Evolutionary conservation across 164 flowering plant species (phyloP).

Genomic region (Vitis cinerea): DNA sequence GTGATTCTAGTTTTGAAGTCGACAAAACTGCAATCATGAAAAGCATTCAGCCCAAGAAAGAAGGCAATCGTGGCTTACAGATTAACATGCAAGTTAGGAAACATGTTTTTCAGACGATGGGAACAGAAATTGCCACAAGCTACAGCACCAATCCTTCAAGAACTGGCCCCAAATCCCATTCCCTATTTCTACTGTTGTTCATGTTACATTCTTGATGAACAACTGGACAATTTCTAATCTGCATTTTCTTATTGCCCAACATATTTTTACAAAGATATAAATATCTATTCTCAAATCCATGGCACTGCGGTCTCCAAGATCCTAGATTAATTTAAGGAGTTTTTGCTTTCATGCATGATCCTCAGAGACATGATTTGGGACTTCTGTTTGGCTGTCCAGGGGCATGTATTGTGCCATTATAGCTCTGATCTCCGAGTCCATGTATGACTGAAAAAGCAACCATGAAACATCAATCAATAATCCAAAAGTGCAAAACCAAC

Average conservation of each 20-base stretch:
- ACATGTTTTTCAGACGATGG: not conserved
- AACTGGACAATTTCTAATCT: slow-evolving; percentile 5
- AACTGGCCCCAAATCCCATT: not conserved
- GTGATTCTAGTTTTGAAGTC: no score
- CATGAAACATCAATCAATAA: not conserved
- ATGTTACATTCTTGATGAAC: slow-evolving; percentile 10
- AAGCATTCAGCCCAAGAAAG: no score
- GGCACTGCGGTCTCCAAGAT: not conserved
- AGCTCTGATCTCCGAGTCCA: slow-evolving; percentile 86
- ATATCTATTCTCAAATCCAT: not conserved
- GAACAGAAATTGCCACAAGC: not conserved
- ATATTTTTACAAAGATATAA: slow-evolving; percentile 3
- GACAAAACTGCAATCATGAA: no score
- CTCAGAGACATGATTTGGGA: slow-evolving; percentile 52
- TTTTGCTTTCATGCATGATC: slow-evolving; percentile 26
- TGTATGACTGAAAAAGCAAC: slow-evolving; percentile 39
- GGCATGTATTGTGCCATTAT: slow-evolving; percentile 93
- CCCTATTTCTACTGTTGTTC: slow-evolving; percentile 5
- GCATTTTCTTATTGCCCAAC: slow-evolving; percentile 9
- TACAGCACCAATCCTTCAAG: slow-evolving; percentile 8
- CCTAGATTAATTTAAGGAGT: slow-evolving; percentile 1
- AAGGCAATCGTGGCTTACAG: no score
- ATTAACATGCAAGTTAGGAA: not conserved
- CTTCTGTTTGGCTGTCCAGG: slow-evolving; percentile 67
- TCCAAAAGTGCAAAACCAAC: not conserved